Base-by-base conservation (phyloP, 768 basidiomycete genomes). In the Porpolomopsis calyptriformis region DNA sequence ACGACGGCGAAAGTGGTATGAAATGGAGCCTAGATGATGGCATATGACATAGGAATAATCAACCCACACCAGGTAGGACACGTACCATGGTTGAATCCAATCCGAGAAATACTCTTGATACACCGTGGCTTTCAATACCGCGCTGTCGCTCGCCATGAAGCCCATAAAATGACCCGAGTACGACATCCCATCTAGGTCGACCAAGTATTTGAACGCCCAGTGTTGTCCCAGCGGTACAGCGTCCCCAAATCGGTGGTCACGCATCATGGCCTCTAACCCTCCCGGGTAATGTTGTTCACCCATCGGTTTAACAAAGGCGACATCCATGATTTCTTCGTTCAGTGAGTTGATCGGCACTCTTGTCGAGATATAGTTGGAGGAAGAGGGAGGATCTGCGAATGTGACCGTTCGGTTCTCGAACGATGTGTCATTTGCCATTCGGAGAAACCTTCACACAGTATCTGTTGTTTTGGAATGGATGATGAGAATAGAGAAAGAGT, bases 151-250 rank as follows among this genome's bases (percentile, higher is more conserved):
- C 35, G 82, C 83, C 55, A 91, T 63, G 58, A 89, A 80, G 1
- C 82, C 74, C 73, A 90, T 79, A 61, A 96, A 92, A 10, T 90
- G 73, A 2, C 83, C 93, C 22, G 85, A 90, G 62, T 97, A 98
- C 16, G 87, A 83, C 86, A 92, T 93, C 12, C 94, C 93, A 57
- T 96, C 93, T 47, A 98, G 63, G 62, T 97, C 93, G 50, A 93
- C 64, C 27, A 94, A 71, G 57, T 93, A 90, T 67, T 96, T 94
- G 69, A 92, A 89, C 48, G 80, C 70, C 93, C 93, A 98, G 56
- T 91, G 84, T 46, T 80, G 74, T 4, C 88, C 88, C 1, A 98
- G 67, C 2, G 84, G 82, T 1, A 87, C 89, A 1, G 85, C 70
- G 43, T 85, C 77, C 9, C 73, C 77, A 53, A 87, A 82, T 25